phyloP scores from a whole-genome alignment of 1,139 yeast genomes.

The Kluyveromyces sp. region DNA sequence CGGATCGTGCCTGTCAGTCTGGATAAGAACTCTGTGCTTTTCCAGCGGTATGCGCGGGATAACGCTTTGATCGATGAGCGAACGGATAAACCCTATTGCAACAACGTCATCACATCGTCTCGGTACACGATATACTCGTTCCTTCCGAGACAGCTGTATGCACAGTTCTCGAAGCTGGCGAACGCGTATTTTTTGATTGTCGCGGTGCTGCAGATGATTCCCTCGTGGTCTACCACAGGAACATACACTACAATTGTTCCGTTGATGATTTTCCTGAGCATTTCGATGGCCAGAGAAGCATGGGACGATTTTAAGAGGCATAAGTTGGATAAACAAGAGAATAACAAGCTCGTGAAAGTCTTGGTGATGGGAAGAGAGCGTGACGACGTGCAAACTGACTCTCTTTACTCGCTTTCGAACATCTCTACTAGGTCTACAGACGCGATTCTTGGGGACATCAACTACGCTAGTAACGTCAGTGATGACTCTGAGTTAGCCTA shows the following conservation, averaged over 20 bases:
- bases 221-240: slow-evolving; percentile 97
- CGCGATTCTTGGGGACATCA: slow-evolving; percentile 3
- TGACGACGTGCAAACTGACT: not conserved
- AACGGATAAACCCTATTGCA: slow-evolving; percentile 48
- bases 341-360: slow-evolving; percentile 47
- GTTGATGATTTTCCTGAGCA: slow-evolving; percentile 74
- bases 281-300: slow-evolving; percentile 88
- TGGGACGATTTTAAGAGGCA: slow-evolving; percentile 89
- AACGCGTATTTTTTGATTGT: slow-evolving; percentile 79
- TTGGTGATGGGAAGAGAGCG: slow-evolving; percentile 9
- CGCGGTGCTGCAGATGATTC: slow-evolving; percentile 90
- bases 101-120: slow-evolving; percentile 76
- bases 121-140: slow-evolving; percentile 77
- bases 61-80: slow-evolving; percentile 57
- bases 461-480: not conserved
- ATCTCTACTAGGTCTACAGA: slow-evolving; percentile 1
- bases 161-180: slow-evolving; percentile 89
- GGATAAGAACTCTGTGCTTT: slow-evolving; percentile 28
- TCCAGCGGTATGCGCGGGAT: slow-evolving; percentile 14
- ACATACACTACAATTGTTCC: slow-evolving; percentile 94
- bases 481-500: not conserved
- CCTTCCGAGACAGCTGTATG: slow-evolving; percentile 78
- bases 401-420: not conserved
- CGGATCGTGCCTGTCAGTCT: slow-evolving; percentile 63
- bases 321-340: slow-evolving; percentile 77